phyloP scores from a whole-genome alignment of 306 rosid genomes.

The Styphnolobium japonicum region DNA sequence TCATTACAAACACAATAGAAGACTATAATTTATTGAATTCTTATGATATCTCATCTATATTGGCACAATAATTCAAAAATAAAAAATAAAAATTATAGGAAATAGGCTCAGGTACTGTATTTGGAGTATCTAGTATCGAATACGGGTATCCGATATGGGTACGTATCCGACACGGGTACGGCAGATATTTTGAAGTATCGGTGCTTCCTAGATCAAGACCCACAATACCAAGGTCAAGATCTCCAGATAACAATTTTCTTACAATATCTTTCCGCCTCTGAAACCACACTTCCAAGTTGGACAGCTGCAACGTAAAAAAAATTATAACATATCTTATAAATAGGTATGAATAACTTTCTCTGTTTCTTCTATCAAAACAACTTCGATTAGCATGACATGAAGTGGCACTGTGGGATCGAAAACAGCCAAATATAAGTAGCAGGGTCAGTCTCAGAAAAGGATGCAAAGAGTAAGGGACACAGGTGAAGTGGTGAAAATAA shows the following conservation, averaged over 20 bases:
- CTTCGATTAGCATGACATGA: neutral
- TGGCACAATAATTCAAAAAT: no score
- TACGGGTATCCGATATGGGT: no score
- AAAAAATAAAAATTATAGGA: no score
- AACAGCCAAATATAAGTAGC: neutral
- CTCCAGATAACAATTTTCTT: slow-evolving; percentile 77
- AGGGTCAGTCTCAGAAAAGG: neutral
- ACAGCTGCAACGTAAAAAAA: slow-evolving; percentile 47
- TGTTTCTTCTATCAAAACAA: neutral
- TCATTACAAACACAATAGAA: no score
- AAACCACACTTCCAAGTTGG: slow-evolving; percentile 85
- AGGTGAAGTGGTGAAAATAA: neutral
- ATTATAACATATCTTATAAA: neutral
- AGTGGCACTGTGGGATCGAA: neutral
- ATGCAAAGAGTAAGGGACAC: neutral
- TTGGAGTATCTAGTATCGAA: no score
- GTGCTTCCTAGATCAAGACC: no score
- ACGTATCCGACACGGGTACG: no score
- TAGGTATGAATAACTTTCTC: neutral
- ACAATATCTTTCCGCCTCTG: slow-evolving; percentile 90
- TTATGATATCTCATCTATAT: no score
- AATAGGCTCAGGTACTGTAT: no score
- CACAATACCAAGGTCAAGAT: slow-evolving; percentile 90
- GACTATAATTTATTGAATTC: no score
- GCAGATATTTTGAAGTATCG: no score